Evolutionary conservation across 2,329 filamentous ascomycete species (phyloP).

Genomic region (Chalara sp.): DNA sequence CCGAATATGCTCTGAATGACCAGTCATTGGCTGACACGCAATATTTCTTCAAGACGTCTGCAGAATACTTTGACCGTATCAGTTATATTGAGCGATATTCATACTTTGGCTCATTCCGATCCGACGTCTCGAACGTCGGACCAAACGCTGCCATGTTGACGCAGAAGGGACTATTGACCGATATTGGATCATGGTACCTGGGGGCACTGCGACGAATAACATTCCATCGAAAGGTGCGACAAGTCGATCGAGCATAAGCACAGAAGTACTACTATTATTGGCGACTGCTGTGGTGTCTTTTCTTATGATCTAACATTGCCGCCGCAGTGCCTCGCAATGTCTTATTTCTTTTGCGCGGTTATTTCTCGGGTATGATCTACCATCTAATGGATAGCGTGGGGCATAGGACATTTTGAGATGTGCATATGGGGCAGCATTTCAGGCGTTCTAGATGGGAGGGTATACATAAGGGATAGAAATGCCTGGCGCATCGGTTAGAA

Average conservation of each 20-base stretch:
- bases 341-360: no score
- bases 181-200: slow-evolving; percentile 75
- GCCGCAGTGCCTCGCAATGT: no score
- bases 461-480: no score
- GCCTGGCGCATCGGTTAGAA: no score
- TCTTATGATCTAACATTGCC: background rate
- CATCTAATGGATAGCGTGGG: no score
- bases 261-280: no score
- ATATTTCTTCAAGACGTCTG: slow-evolving; percentile 59
- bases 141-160: slow-evolving; percentile 66
- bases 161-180: slow-evolving; percentile 60
- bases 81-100: slow-evolving; percentile 56
- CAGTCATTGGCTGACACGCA: slow-evolving; percentile 51
- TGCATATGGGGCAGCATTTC: no score
- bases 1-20: slow-evolving; percentile 61
- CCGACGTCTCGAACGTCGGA: slow-evolving; percentile 64
- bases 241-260: no score
- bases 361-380: no score
- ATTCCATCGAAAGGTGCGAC: slow-evolving; percentile 8
- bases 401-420: no score
- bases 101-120: slow-evolving; percentile 54
- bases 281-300: background rate
- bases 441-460: no score
- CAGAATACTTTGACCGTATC: slow-evolving; percentile 60
- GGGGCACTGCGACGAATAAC: slow-evolving; percentile 38